Evolutionary conservation across 176 grass and related monocot genomes (phyloP), one percentile per base, ranked within the genome.

Genomic region (Bromus sterilis): DNA sequence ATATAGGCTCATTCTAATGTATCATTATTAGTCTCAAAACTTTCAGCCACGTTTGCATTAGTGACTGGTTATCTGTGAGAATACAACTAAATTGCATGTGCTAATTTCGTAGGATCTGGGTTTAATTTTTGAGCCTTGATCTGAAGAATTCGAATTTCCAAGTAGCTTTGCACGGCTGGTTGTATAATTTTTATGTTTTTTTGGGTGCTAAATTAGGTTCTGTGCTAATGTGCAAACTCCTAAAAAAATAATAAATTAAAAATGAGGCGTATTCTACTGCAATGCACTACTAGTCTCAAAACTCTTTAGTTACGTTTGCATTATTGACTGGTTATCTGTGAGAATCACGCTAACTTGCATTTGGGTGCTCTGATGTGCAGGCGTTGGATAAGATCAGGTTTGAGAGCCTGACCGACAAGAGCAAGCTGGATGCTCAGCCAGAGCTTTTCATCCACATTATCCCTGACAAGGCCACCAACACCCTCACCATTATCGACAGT

Each of bases 381-480:
- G 95, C 95, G 0, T 83, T 98, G 95, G 95, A 98, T 29, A 98
- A 98, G 72, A 98, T 98, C 86, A 93, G 95, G 75, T 98, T 98
- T 2, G 95, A 98, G 92, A 89, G 95, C 60, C 60, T 98, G 24
- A 98, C 92, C 0, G 95, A 98, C 82, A 98, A 98, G 92, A 98
- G 90, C 90, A 98, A 98, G 92, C 86, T 98, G 8, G 95, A 98
- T 82, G 85, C 86, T 4, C 95, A 98, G 92, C 95, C 95, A 6
- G 95, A 98, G 86, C 84, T 98, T 2, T 98, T 93, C 75, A 98
- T 98, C 66, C 95, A 93, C 41, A 94, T 98, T 31, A 58, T 98
- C 32, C 95, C 95, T 9, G 95, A 98, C 86, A 98, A 98, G 84
- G 92, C 92, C 10, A 76, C 86, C 1, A 98, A 93, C 78, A 91